A percentile compares a stretch with the other conserved stretches of the same genome.
Evolutionary conservation across 345 rosid species (phyloP).

Genomic region (Adansonia digitata): DNA sequence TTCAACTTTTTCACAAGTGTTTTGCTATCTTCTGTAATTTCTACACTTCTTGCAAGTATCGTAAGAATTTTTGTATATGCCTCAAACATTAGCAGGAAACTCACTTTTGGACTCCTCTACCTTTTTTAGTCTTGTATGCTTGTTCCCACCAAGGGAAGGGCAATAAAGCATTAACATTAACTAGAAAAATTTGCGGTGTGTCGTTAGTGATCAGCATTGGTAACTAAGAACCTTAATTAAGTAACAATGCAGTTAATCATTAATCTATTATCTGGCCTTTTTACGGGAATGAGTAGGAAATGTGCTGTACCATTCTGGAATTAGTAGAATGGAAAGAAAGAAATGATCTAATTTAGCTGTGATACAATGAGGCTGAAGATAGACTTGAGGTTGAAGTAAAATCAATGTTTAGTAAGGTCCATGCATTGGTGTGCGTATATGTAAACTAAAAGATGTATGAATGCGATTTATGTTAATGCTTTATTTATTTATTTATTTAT

Average conservation of each 20-base stretch:
- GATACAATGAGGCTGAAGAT: neutral
- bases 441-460: neutral
- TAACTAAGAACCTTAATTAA: neutral
- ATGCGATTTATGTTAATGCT: neutral
- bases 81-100: neutral
- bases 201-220: neutral
- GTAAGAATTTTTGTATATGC: neutral
- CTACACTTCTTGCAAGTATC: neutral
- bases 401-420: neutral
- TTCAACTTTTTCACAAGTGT: neutral
- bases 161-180: neutral
- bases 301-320: neutral
- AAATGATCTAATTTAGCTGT: neutral
- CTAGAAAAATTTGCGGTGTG: neutral
- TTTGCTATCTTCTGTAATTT: conserved; percentile 1
- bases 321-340: neutral
- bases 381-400: neutral
- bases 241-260: neutral
- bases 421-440: neutral
- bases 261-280: neutral
- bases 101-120: neutral
- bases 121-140: neutral
- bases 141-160: neutral
- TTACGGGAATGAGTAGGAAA: neutral
- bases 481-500: too few relatives aligned